Base-by-base conservation (phyloP, 495 filamentous ascomycete genomes). In the Xylaria nigripes region DNA sequence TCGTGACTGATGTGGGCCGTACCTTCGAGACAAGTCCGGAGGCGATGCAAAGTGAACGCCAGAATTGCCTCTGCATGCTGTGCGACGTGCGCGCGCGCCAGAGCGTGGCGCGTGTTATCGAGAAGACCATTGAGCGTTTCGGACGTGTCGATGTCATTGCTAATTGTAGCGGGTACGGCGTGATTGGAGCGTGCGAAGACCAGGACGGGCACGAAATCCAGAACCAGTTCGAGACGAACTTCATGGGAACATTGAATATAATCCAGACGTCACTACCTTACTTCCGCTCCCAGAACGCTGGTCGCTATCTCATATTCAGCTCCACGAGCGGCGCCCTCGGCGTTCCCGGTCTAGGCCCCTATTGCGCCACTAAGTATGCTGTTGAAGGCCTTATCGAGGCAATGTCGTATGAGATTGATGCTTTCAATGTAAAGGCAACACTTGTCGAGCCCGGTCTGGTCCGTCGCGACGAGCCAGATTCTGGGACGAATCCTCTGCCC, bases 141-240 rank as follows among this genome's bases (percentile, higher is more conserved):
- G 90, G 90, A 0, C 81, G 82, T 51, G 78, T 95, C 45, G 93
- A 96, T 68, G 81, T 94, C 48, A 85, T 98, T 45, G 90, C 82
- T 60, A 98, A 98, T 66, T 96, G 86, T 69, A 86, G 86, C 27
- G 87, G 86, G 30, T 94, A 93, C 71, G 93, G 92, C 46, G 89
- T 98, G 30, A 95, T 97, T 59, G 92, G 89, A 25, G 86, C 92
- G 2, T 96, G 90, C 71, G 93, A 98, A 71, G 93, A 96, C 72
- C 93, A 97, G 70, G 89, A 95, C 70, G 89, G 93, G 61, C 84
- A 87, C 67, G 92, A 97, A 60, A 84, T 98, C 57, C 86, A 89
- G 55, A 93, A 92, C 65, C 92, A 97, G 68, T 96, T 97, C 70
- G 87, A 92, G 70, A 96, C 90, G 27, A 98, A 98, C 67, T 94